Evolutionary conservation across 768 basidiomycete species (phyloP).

Genomic region (Artomyces pyxidatus): DNA sequence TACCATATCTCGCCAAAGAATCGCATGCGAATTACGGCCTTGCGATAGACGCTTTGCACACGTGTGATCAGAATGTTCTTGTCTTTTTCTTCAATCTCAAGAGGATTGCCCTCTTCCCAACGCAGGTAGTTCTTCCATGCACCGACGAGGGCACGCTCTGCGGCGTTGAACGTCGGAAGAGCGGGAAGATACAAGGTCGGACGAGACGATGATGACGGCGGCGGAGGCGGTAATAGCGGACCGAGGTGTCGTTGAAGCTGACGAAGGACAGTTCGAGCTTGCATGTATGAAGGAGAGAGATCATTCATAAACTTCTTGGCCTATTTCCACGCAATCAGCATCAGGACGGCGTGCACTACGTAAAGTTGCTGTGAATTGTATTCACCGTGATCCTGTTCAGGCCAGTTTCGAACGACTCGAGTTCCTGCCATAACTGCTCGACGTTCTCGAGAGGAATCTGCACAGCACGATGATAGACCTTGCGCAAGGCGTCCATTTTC

Average conservation of each 20-base stretch:
- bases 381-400: slow-evolving; percentile 78
- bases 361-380: background rate
- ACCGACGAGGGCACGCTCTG: slow-evolving; percentile 69
- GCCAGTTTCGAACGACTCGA: slow-evolving; percentile 83
- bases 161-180: slow-evolving; percentile 61
- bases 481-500: slow-evolving; percentile 88
- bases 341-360: background rate
- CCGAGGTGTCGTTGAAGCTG: slow-evolving; percentile 66
- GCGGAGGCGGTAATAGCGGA: slow-evolving; percentile 46
- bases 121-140: slow-evolving; percentile 90
- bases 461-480: slow-evolving; percentile 88
- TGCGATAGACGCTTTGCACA: slow-evolving; percentile 76
- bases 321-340: slow-evolving; percentile 24
- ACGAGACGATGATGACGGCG: slow-evolving; percentile 33
- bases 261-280: slow-evolving; percentile 82
- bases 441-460: slow-evolving; percentile 93
- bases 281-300: slow-evolving; percentile 90
- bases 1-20: slow-evolving; percentile 96
- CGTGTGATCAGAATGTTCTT: slow-evolving; percentile 55
- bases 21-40: slow-evolving; percentile 86
- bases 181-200: slow-evolving; percentile 54
- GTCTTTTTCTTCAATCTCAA: slow-evolving; percentile 87
- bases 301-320: slow-evolving; percentile 96
- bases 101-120: slow-evolving; percentile 92
- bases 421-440: slow-evolving; percentile 88